Evolutionary conservation across 176 grass and related monocot genomes (phyloP).

Genomic region (Alloteropsis semialata): DNA sequence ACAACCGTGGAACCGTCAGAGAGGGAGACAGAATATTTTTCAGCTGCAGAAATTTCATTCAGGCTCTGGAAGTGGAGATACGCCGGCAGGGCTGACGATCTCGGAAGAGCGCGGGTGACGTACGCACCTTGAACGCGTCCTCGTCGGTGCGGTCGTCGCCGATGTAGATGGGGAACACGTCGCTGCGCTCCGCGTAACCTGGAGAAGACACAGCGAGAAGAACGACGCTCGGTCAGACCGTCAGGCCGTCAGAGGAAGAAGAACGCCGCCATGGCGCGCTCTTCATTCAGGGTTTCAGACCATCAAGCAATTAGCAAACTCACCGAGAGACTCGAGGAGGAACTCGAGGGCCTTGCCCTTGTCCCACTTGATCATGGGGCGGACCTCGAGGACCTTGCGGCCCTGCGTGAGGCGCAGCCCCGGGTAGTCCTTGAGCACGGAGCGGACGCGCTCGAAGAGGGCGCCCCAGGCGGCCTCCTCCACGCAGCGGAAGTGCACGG

Average conservation of each 20-base stretch:
- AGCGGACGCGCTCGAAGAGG: slow-evolving; percentile 47
- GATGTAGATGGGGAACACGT: slow-evolving; percentile 71
- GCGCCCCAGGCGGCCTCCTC: slow-evolving; percentile 35
- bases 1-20: not conserved
- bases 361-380: slow-evolving; percentile 68
- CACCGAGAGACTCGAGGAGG: slow-evolving; percentile 44
- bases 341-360: slow-evolving; percentile 85
- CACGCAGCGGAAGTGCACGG: slow-evolving; percentile 72
- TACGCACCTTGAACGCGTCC: slow-evolving; percentile 68
- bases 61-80: not conserved
- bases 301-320: too few species aligned
- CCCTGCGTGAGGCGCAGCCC: slow-evolving; percentile 53
- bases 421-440: slow-evolving; percentile 56
- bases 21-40: not conserved
- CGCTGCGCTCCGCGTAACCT: slow-evolving; percentile 17
- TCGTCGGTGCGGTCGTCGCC: slow-evolving; percentile 85
- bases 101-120: not conserved
- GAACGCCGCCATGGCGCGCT: not conserved
- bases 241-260: too few species aligned
- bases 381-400: slow-evolving; percentile 74
- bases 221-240: too few species aligned
- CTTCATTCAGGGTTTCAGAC: not conserved
- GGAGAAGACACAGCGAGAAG: not conserved
- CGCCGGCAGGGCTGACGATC: not conserved
- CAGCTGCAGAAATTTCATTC: not conserved